A percentile compares a stretch with the other conserved stretches of the same genome.
These are phyloP conservation scores for Mortierella hygrophila DNA, from an alignment of 192 early-diverging fungal species.

Conservation along the genomic window DNA sequence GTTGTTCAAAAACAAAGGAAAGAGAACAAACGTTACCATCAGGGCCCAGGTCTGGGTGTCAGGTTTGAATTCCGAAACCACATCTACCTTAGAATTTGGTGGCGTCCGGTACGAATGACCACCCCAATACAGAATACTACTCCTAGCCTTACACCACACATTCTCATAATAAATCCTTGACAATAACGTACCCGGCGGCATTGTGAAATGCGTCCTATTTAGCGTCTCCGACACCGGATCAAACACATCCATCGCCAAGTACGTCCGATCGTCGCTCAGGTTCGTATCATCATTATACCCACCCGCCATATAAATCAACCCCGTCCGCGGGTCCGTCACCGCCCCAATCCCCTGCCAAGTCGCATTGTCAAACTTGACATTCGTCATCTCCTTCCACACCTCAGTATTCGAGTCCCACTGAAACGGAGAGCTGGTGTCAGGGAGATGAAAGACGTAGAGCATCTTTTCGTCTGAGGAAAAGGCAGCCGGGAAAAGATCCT, in stretches of 20 bases:
- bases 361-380: no score
- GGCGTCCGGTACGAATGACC: not conserved
- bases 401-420: not conserved
- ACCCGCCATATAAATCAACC: slow-evolving; percentile 1
- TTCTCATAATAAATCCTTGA: not conserved
- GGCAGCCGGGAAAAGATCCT: slow-evolving; percentile 24
- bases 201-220: not conserved
- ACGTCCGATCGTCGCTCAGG: no score
- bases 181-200: not conserved
- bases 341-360: not conserved
- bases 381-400: not conserved
- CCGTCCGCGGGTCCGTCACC: not conserved
- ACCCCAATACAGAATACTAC: not conserved
- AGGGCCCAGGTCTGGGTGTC: not conserved
- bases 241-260: not conserved
- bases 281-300: not conserved
- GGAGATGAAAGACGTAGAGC: not conserved
- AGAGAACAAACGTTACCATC: not conserved
- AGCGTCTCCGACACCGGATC: not conserved
- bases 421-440: no score
- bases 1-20: not conserved
- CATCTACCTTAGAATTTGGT: no score
- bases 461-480: slow-evolving; percentile 30
- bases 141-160: not conserved
- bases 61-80: not conserved